phyloP scores from a whole-genome alignment of 257 asterid species.

The Solanum lignicaule region DNA sequence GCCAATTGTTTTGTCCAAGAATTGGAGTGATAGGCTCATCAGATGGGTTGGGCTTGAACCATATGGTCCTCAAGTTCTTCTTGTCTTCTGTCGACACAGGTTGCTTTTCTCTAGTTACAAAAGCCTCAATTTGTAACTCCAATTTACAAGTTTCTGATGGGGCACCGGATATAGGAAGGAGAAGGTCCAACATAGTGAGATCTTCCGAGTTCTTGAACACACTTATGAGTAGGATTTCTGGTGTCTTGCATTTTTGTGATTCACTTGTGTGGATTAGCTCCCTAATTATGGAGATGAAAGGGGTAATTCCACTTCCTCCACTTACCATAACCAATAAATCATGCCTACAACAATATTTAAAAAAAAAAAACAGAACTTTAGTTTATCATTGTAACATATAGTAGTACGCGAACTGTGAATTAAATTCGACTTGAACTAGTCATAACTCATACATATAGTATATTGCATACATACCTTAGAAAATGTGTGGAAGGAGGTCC shows the following conservation, averaged over 20 bases:
- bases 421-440: background rate
- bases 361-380: background rate
- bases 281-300: conserved; percentile 72
- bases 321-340: conserved; percentile 68
- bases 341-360: conserved; percentile 27
- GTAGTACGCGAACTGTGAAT: background rate
- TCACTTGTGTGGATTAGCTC: conserved; percentile 43
- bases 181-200: conserved; percentile 54
- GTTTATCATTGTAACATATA: background rate
- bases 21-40: conserved; percentile 49
- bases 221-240: conserved; percentile 47
- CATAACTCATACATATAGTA: background rate
- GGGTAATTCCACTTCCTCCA: conserved; percentile 94
- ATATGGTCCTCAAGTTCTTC: conserved; percentile 17
- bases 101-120: conserved; percentile 51
- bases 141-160: conserved; percentile 25
- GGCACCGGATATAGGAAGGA: conserved; percentile 47
- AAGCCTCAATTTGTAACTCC: conserved; percentile 49
- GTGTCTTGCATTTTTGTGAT: conserved; percentile 31
- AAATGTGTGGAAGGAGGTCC: conserved; percentile 71
- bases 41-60: conserved; percentile 52
- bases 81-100: conserved; percentile 2
- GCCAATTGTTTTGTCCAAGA: conserved; percentile 52
- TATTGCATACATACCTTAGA: conserved; percentile 27
- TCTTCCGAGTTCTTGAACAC: conserved; percentile 64